Percentiles rank a stretch among this genome's conserved stretches.
Conservation (phyloP, 2,329 filamentous ascomycete genomes). For the Fusarium brachygibbosum region DNA sequence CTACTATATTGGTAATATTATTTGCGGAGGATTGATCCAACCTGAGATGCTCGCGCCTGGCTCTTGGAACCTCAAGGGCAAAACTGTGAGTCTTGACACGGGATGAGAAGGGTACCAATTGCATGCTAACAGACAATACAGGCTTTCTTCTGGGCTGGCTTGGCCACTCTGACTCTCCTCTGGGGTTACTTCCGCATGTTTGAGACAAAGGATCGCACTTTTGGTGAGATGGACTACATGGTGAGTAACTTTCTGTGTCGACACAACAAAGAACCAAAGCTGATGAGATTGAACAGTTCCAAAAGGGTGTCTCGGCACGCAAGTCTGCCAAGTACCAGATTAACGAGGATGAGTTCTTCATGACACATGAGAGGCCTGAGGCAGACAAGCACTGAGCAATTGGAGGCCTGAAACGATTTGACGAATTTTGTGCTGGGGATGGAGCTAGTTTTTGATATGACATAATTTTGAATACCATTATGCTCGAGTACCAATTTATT, state of each 20-base stretch:
- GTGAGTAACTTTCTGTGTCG: slow-evolving; percentile 31
- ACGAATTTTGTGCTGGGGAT: slow-evolving; percentile 3
- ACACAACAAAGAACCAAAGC: neutral
- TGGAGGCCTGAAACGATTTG: slow-evolving; percentile 5
- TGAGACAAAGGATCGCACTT: slow-evolving; percentile 61
- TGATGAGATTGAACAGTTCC: slow-evolving; percentile 48
- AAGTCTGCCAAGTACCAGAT: slow-evolving; percentile 56
- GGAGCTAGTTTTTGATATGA: neutral
- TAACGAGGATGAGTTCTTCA: slow-evolving; percentile 53
- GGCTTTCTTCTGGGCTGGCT: slow-evolving; percentile 60
- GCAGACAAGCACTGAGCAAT: slow-evolving; percentile 33
- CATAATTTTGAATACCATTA: slow-evolving; percentile 20
- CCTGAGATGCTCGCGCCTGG: slow-evolving; percentile 57
- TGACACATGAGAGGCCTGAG: slow-evolving; percentile 33
- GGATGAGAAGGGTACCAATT: neutral
- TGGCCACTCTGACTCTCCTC: slow-evolving; percentile 55
- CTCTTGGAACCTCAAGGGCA: slow-evolving; percentile 58
- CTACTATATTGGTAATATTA: slow-evolving; percentile 59
- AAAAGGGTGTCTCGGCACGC: slow-evolving; percentile 55
- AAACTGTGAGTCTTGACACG: slow-evolving; percentile 50
- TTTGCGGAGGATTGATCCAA: slow-evolving; percentile 57
- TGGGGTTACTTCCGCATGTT: slow-evolving; percentile 61
- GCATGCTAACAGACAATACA: slow-evolving; percentile 34
- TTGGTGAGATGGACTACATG: slow-evolving; percentile 61
- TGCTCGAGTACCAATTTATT: slow-evolving; percentile 13